Base-by-base conservation (phyloP, 768 basidiomycete species). In the Serendipita indica region DNA sequence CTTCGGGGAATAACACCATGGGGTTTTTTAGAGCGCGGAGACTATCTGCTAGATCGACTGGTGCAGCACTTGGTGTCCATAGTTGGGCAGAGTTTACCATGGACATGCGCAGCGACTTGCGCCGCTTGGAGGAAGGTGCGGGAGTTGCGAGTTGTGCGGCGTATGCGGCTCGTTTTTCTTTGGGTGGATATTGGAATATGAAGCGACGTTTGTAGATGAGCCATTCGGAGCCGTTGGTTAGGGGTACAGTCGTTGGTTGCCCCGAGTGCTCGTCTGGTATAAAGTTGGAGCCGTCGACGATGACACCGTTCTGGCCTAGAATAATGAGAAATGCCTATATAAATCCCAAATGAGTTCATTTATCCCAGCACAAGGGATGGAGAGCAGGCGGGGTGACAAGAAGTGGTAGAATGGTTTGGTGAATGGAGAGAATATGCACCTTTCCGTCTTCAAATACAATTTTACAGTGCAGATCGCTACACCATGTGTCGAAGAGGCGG, bases 81-180 rank as follows among this genome's bases (percentile, higher is more conserved):
- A 89, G 83, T 63, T 85, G 78, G 0, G 83, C 83, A 58, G 79
- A 80, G 25, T 80, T 74, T 33, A 89, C 85, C 82, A 89, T 84
- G 1, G 83, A 84, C 60, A 89, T 75, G 28, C 85, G 79, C 1
- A 83, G 74, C 2, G 77, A 74, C 20, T 79, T 74, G 22, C 67
- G 61, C 30, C 67, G 61, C 54, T 73, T 73, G n/a, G n/a, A n/a
- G n/a, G n/a, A n/a, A 25, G 60, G 61, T 22, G 52, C 46, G 33
- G 65, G 57, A 62, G 60, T 63, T 45, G 58, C 72, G 77, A 73
- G 22, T 78, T 69, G 3, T 28, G 72, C 69, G 14, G 77, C 71
- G 22, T 84, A 79, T 28, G 72, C 69, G 14, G 77, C 71, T 22
- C 84, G 79, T 30, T 83, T 70, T 43, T 84, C 80, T 65, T 86